Evolutionary conservation across 2,329 filamentous ascomycete species (phyloP).

Genomic region (Fusarium dimerum): DNA sequence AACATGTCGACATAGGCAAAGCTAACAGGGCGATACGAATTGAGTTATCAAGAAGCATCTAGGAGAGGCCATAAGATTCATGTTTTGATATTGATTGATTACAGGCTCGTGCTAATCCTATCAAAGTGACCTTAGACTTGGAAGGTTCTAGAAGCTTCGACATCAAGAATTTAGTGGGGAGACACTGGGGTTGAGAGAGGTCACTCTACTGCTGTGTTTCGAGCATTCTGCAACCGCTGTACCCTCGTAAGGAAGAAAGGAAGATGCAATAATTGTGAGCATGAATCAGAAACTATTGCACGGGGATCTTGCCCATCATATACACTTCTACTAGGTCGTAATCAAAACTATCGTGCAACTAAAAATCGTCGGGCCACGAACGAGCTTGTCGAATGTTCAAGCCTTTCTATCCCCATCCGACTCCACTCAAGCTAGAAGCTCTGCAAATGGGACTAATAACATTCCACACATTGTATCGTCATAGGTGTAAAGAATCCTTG

Average conservation of each 20-base stretch:
- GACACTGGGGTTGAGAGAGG: too few species aligned
- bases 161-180: background rate
- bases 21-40: too few species aligned
- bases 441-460: slow-evolving; percentile 5
- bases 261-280: too few species aligned
- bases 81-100: background rate
- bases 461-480: slow-evolving; percentile 17
- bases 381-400: background rate
- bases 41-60: too few species aligned
- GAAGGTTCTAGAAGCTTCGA: slow-evolving; percentile 33
- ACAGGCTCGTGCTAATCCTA: background rate
- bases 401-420: background rate
- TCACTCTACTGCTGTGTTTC: too few species aligned
- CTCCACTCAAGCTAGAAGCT: slow-evolving; percentile 8
- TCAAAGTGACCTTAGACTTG: background rate
- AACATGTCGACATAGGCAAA: too few species aligned
- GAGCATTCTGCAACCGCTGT: too few species aligned
- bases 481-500: slow-evolving; percentile 22
- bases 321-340: too few species aligned
- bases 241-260: too few species aligned
- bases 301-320: too few species aligned
- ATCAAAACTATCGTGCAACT: too few species aligned
- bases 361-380: background rate
- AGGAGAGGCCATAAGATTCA: background rate
- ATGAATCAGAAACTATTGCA: too few species aligned